Conservation (phyloP, 1,284 basidiomycete species). For the Amylostereum areolatum region DNA sequence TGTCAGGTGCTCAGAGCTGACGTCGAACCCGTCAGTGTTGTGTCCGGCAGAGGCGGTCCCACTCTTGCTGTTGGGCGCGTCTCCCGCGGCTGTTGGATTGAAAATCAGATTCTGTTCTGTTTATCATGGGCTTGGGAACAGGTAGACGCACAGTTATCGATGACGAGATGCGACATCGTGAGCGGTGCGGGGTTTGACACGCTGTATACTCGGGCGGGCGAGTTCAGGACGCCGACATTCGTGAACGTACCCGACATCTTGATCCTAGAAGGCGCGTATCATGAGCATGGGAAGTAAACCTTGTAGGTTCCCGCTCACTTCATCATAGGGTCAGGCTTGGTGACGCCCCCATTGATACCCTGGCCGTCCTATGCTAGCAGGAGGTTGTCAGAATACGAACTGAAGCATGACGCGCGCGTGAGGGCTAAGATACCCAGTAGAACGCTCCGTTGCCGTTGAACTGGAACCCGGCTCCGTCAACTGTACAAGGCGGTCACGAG, state of each 20-base stretch:
- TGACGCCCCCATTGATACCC: constrained; percentile 29
- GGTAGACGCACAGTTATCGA: constrained; percentile 30
- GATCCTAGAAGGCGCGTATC: constrained; percentile 28
- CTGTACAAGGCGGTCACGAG: constrained; percentile 8
- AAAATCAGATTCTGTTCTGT: not conserved
- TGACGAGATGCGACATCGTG: constrained; percentile 24
- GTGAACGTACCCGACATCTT: constrained; percentile 45
- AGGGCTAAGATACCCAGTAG: constrained; percentile 26
- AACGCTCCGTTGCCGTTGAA: constrained; percentile 33
- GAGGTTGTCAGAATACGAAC: not conserved
- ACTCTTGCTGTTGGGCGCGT: constrained; percentile 38
- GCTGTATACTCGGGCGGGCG: constrained; percentile 28
- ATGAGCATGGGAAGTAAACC: not conserved
- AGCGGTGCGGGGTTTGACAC: constrained; percentile 26
- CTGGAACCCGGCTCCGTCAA: constrained; percentile 33
- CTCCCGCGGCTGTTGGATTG: constrained; percentile 26
- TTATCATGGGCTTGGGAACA: not conserved
- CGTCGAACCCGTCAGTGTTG: constrained; percentile 54
- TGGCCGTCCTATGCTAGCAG: constrained; percentile 26
- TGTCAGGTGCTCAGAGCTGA: constrained; percentile 33
- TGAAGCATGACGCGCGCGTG: no score
- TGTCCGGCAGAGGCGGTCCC: constrained; percentile 28
- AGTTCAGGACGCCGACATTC: constrained; percentile 33
- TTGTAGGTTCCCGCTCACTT: constrained; percentile 18
- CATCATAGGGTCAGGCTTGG: constrained; percentile 33